Percentiles rank a stretch among this genome's conserved stretches.
phyloP scores from a whole-genome alignment of 2,329 filamentous ascomycete genomes.

The Penicillium digitatum region DNA sequence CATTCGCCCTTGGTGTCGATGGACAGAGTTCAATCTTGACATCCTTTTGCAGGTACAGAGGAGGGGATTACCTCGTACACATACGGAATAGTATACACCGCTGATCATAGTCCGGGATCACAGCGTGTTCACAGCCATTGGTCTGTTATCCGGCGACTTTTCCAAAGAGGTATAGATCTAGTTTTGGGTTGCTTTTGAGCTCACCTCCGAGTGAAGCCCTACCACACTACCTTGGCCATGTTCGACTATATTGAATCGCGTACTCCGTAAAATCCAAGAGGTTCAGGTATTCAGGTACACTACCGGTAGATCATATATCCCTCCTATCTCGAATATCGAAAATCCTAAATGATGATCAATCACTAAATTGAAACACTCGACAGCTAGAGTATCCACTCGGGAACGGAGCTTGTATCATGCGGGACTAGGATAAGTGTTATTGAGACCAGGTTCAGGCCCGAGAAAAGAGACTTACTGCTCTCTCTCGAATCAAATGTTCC shows the following conservation, averaged over 20 bases:
- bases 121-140: background rate
- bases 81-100: slow-evolving; percentile 13
- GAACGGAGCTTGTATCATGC: slow-evolving; percentile 19
- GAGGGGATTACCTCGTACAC: background rate
- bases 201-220: background rate
- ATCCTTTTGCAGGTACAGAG: slow-evolving; percentile 1
- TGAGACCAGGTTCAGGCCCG: slow-evolving; percentile 7
- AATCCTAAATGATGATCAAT: slow-evolving; percentile 17
- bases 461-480: slow-evolving; percentile 15
- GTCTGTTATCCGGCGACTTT: background rate
- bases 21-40: slow-evolving; percentile 18
- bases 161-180: background rate
- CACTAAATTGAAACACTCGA: slow-evolving; percentile 14
- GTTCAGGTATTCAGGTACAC: background rate
- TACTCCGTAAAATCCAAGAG: no score
- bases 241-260: no score
- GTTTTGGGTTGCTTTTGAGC: background rate
- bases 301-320: background rate
- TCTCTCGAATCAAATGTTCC: slow-evolving; percentile 17
- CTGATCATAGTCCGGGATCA: slow-evolving; percentile 1
- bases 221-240: background rate
- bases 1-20: slow-evolving; percentile 6
- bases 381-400: slow-evolving; percentile 2
- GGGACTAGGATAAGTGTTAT: slow-evolving; percentile 14
- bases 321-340: slow-evolving; percentile 8